Conservation (phyloP, 2,329 filamentous ascomycete genomes). For the Ploettnerulaceae sp. region DNA sequence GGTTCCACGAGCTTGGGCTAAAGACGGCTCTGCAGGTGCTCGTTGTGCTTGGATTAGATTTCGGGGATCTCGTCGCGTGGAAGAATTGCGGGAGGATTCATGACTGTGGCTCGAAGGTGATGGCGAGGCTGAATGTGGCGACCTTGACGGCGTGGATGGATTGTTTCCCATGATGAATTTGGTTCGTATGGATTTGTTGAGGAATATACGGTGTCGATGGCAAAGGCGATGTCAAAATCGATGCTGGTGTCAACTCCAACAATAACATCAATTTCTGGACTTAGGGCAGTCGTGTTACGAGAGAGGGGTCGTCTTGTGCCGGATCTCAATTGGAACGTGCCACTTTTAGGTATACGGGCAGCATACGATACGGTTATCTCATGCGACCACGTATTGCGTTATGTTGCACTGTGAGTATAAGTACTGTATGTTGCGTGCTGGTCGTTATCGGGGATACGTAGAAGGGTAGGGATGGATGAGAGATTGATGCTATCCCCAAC, state of each 20-base stretch:
- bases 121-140: conserved; percentile 31
- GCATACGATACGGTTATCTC: no score
- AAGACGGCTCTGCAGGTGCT: conserved; percentile 57
- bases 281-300: no score
- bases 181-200: background rate
- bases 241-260: no score
- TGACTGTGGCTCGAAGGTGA: conserved; percentile 29
- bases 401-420: no score
- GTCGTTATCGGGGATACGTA: no score
- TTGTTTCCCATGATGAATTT: conserved; percentile 41
- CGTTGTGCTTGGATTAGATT: conserved; percentile 51
- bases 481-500: conserved; percentile 1
- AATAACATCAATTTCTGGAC: no score
- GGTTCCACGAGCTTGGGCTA: conserved; percentile 47
- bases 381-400: no score
- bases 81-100: conserved; percentile 25
- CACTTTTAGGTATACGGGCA: no score
- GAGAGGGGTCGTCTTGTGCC: no score
- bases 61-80: conserved; percentile 39
- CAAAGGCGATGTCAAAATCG: background rate
- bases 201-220: background rate
- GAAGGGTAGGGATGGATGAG: no score
- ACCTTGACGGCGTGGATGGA: conserved; percentile 38
- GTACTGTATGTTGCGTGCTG: no score
- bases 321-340: no score